Evolutionary conservation across 73 alveolate genomes (phyloP).

Genomic region (Halteria grandinella): DNA sequence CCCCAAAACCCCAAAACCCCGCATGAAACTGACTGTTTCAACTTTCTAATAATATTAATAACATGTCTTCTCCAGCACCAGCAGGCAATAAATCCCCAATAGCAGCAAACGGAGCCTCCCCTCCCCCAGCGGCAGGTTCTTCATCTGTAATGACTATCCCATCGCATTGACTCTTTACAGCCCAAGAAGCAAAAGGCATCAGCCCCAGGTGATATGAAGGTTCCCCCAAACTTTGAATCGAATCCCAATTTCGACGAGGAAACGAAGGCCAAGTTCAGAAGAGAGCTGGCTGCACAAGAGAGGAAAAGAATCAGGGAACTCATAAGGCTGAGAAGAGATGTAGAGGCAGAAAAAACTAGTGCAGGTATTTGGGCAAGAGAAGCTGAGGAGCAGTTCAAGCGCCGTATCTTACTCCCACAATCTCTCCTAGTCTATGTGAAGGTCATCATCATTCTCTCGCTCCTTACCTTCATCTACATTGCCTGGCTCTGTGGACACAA

Average conservation of each 20-base stretch:
- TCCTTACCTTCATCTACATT: conserved; percentile 26
- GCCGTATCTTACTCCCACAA: conserved; percentile 25
- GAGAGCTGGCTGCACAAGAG: conserved; percentile 45
- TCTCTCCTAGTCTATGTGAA: conserved; percentile 22
- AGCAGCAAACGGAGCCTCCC: too few species aligned
- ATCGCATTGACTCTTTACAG: too few species aligned
- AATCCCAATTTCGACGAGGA: conserved; percentile 31
- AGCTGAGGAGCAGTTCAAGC: conserved; percentile 35
- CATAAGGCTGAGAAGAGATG: conserved; percentile 33
- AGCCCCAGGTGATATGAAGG: too few species aligned
- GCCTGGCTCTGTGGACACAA: conserved; percentile 51
- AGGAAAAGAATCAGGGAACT: conserved; percentile 40
- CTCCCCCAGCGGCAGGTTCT: too few species aligned
- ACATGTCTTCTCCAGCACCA: too few species aligned
- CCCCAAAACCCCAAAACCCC: too few species aligned
- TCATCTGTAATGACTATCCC: too few species aligned
- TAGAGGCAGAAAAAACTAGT: conserved; percentile 41
- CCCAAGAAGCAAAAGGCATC: too few species aligned
- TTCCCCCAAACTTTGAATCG: conserved; percentile 32
- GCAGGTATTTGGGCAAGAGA: conserved; percentile 48
- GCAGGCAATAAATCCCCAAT: too few species aligned
- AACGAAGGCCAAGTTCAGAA: conserved; percentile 14
- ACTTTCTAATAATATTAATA: too few species aligned
- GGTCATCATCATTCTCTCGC: not conserved
- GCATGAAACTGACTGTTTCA: too few species aligned